These are phyloP conservation scores for Aspergillus leporis DNA, from an alignment of 495 filamentous ascomycete species.

Conservation along the genomic window DNA sequence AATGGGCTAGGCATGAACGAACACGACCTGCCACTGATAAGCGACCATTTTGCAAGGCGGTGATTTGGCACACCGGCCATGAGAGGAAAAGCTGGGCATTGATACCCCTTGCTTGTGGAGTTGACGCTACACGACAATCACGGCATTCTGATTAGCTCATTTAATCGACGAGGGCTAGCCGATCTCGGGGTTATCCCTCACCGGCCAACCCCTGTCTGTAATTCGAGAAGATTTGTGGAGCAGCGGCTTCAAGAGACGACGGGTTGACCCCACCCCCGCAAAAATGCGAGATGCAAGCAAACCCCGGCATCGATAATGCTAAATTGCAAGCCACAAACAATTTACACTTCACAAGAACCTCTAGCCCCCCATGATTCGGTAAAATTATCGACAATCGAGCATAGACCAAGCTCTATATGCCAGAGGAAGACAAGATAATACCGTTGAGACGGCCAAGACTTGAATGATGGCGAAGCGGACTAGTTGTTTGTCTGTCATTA, in stretches of 20 bases:
- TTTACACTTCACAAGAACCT: too few relatives aligned
- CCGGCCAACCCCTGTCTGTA: background rate
- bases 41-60: too few relatives aligned
- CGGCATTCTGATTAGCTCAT: background rate
- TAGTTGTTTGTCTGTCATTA: background rate
- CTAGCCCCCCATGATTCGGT: too few relatives aligned
- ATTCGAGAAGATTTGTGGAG: background rate
- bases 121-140: background rate
- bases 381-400: too few relatives aligned
- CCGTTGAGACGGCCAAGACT: background rate
- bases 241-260: background rate
- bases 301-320: background rate
- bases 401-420: too few relatives aligned
- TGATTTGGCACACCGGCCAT: background rate
- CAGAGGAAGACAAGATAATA: too few relatives aligned
- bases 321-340: background rate
- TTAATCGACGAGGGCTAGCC: slow-evolving; percentile 13
- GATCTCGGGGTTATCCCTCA: slow-evolving; percentile 1
- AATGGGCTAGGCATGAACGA: too few relatives aligned
- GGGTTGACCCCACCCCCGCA: background rate
- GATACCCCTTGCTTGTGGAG: background rate
- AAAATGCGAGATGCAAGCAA: background rate
- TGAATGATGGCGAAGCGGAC: background rate
- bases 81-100: background rate
- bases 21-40: too few relatives aligned